Conservation (phyloP, 2,329 filamentous ascomycete genomes). For the Pyricularia grisea region DNA sequence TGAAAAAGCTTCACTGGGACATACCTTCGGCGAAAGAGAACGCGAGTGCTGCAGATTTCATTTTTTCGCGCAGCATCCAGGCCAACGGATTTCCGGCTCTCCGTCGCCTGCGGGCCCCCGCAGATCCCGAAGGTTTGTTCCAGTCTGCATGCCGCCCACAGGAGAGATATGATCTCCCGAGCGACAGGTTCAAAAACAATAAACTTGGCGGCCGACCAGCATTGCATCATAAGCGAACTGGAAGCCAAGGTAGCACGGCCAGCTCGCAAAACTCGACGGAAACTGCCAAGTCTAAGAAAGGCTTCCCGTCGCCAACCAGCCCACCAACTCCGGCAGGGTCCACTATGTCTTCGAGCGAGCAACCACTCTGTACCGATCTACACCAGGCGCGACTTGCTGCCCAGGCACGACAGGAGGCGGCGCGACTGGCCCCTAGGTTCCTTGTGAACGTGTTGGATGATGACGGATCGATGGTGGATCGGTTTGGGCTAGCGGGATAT, state of each 20-base stretch:
- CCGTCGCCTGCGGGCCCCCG: conserved; percentile 50
- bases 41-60: conserved; percentile 43
- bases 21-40: conserved; percentile 38
- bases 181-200: conserved; percentile 32
- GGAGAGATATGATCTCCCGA: conserved; percentile 40
- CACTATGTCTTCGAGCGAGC: conserved; percentile 19
- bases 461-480: conserved; percentile 38
- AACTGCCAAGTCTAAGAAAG: not conserved
- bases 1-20: conserved; percentile 54
- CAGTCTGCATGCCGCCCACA: conserved; percentile 59
- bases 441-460: conserved; percentile 48
- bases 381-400: conserved; percentile 49
- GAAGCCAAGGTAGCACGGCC: conserved; percentile 2
- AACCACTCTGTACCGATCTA: conserved; percentile 25
- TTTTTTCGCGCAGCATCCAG: conserved; percentile 54
- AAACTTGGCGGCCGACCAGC: conserved; percentile 6
- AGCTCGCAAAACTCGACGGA: not conserved
- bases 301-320: conserved; percentile 9
- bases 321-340: conserved; percentile 6
- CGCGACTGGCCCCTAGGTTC: conserved; percentile 43
- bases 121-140: conserved; percentile 60
- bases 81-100: conserved; percentile 55
- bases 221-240: conserved; percentile 2
- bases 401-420: conserved; percentile 54
- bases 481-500: conserved; percentile 49